These are phyloP conservation scores for Candida ascalaphidarum DNA, from an alignment of 805 yeast species.

Conservation along the genomic window DNA sequence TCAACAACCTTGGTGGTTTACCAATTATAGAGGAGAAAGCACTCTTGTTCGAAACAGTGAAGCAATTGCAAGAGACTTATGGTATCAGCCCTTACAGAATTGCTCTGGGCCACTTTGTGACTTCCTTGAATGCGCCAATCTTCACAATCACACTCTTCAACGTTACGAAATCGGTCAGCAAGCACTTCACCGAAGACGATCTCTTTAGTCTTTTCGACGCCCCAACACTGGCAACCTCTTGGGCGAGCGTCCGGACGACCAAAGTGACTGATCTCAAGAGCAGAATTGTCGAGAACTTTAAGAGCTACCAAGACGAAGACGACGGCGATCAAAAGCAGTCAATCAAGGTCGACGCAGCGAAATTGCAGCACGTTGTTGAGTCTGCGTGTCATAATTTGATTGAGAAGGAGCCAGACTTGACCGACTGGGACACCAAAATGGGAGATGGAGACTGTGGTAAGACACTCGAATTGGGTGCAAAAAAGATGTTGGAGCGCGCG, in stretches of 20 bases:
- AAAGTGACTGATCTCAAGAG: slow-evolving; percentile 25
- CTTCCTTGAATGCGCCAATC: slow-evolving; percentile 89
- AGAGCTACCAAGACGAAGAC: slow-evolving; percentile 15
- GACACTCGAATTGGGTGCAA: slow-evolving; percentile 76
- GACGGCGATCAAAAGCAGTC: slow-evolving; percentile 15
- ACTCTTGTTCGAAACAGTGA: too few species aligned
- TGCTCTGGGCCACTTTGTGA: slow-evolving; percentile 71
- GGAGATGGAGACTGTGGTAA: slow-evolving; percentile 99
- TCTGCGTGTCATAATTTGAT: slow-evolving; percentile 27
- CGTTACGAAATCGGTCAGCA: slow-evolving; percentile 25
- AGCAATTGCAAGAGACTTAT: too few species aligned
- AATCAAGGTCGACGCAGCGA: slow-evolving; percentile 23
- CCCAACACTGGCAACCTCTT: slow-evolving; percentile 79
- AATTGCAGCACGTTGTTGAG: slow-evolving; percentile 44
- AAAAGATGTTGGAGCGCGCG: slow-evolving; percentile 60
- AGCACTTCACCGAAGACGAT: slow-evolving; percentile 7
- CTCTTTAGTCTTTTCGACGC: slow-evolving; percentile 53
- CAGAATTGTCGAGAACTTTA: slow-evolving; percentile 15
- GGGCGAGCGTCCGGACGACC: slow-evolving; percentile 38
- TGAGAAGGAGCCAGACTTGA: slow-evolving; percentile 64
- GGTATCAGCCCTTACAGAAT: slow-evolving; percentile 62
- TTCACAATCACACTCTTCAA: slow-evolving; percentile 79
- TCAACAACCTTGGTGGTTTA: slow-evolving; percentile 93
- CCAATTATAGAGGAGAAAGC: too few species aligned
- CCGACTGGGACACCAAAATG: slow-evolving; percentile 77